A percentile compares a stretch with the other conserved stretches of the same genome.
Evolutionary conservation across 1,139 yeast species (phyloP).

Genomic region (Magnusiomyces sp.): DNA sequence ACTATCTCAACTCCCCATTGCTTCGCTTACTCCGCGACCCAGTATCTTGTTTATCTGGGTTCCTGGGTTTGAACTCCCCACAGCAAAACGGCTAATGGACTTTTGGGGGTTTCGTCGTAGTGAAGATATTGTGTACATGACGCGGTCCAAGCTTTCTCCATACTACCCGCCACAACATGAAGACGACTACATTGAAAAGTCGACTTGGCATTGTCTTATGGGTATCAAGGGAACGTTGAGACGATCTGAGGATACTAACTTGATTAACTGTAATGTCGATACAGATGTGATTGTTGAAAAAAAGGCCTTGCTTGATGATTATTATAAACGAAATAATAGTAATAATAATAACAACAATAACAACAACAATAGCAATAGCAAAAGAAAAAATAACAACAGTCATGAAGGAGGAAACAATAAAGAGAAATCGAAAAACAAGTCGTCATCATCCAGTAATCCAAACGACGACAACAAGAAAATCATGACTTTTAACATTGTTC

Average conservation of each 20-base stretch:
- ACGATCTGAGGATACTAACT: conserved; percentile 70
- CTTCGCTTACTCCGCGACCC: conserved; percentile 69
- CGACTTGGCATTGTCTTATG: conserved; percentile 92
- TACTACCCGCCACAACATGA: conserved; percentile 23
- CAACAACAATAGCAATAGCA: too few relatives aligned
- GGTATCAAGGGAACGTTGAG: conserved; percentile 92
- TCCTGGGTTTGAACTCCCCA: conserved; percentile 49
- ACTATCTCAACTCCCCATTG: conserved; percentile 58
- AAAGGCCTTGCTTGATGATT: too few relatives aligned
- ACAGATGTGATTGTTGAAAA: conserved; percentile 72
- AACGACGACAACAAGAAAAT: conserved; percentile 21
- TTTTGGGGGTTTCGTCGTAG: conserved; percentile 72
- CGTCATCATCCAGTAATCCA: too few relatives aligned
- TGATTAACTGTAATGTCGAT: conserved; percentile 87
- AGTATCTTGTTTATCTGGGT: conserved; percentile 87
- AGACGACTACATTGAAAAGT: conserved; percentile 20
- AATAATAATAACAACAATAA: too few relatives aligned
- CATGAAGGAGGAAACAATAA: too few relatives aligned
- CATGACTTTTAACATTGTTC: too few relatives aligned
- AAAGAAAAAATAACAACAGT: too few relatives aligned
- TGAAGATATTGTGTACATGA: conserved; percentile 61
- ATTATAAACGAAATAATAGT: too few relatives aligned
- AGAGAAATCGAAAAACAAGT: conserved; percentile 23
- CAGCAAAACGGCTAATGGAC: conserved; percentile 48
- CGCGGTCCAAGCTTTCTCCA: conserved; percentile 36